Base-by-base conservation (phyloP, 1,284 basidiomycete genomes). In the Leccinum insolens region DNA sequence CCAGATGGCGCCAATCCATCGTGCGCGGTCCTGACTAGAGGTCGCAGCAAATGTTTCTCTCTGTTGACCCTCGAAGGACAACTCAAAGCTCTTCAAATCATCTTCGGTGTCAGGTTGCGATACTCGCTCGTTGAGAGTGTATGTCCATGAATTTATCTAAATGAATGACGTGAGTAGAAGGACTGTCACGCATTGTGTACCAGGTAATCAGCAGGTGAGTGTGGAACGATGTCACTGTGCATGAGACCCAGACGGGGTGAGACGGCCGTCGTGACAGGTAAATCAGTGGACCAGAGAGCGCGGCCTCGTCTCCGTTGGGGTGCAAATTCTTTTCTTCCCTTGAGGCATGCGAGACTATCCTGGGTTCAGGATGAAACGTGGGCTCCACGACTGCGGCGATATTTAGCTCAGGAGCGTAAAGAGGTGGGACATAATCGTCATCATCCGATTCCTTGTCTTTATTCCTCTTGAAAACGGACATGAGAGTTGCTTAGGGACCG, bases 1-100 rank as follows among this genome's bases (percentile, higher is more conserved):
- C 91, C 91, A 93, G 64, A 92, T 86, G 4, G 86, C 84, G 72
- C 86, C 89, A 64, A 93, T 84, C 91, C 91, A 93, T 20, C 82
- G 82, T 7, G 89, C 89, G 64, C 91, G 81, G 66, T 90, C 88
- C 68, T 84, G 82, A n/a, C 86, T 83, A 44, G 87, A 87, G 7
- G 77, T 75, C 2, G 85, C 86, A 1, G 88, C 89, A 74, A 93
- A 91, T 65, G 81, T 85, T 74, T 91, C 88, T 64, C 79, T 80
- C 3, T 77, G 77, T 41, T 80, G 77, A 11, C 81, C 85, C 61
- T 86, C 82, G 66, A 90, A 89, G 4, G 83, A 67, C n/a, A 93
- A 72, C 73, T 91, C 90, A 69, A 92, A 92, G 0, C 88, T 78
- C 70, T 85, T 86, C 63, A 84, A 72, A 63, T 81, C 77, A 28